A percentile compares a stretch with the other conserved stretches of the same genome.
phyloP scores from a whole-genome alignment of 352 stramenopile genomes.

The Globisporangium cystogenes region DNA sequence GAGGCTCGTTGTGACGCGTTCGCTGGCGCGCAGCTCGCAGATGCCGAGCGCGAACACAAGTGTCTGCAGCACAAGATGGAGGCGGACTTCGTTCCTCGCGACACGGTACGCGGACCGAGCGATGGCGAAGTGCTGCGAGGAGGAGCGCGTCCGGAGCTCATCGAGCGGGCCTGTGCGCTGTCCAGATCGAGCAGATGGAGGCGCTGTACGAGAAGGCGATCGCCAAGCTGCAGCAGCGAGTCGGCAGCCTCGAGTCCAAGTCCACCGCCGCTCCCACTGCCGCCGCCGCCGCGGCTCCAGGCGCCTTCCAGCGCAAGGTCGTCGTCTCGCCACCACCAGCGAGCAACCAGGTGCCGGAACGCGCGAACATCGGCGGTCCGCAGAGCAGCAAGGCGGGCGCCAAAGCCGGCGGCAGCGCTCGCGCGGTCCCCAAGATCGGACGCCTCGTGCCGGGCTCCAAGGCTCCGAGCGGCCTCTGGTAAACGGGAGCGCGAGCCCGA shows the following conservation, averaged over 20 bases:
- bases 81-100: slow-evolving; percentile 43
- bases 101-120: slow-evolving; percentile 21
- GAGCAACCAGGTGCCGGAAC: slow-evolving; percentile 16
- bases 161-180: too few species aligned
- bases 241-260: slow-evolving; percentile 51
- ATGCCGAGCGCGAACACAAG: slow-evolving; percentile 22
- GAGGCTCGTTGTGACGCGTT: too few species aligned
- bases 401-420: slow-evolving; percentile 4
- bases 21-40: slow-evolving; percentile 19
- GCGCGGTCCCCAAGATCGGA: slow-evolving; percentile 46
- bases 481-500: too few species aligned
- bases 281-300: too few species aligned
- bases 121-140: neutral
- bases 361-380: slow-evolving; percentile 8
- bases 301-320: slow-evolving; percentile 14
- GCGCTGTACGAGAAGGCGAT: slow-evolving; percentile 63
- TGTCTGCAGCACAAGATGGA: slow-evolving; percentile 40
- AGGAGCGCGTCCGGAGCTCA: too few species aligned
- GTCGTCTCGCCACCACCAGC: slow-evolving; percentile 6
- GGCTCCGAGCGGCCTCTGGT: slow-evolving; percentile 4
- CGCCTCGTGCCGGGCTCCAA: slow-evolving; percentile 51
- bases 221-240: slow-evolving; percentile 60
- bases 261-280: neutral
- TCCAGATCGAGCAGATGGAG: slow-evolving; percentile 69
- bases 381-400: neutral